Percentiles rank a stretch among this genome's conserved stretches.
Conservation (phyloP, 495 filamentous ascomycete species). For the Xylaria sp. region DNA sequence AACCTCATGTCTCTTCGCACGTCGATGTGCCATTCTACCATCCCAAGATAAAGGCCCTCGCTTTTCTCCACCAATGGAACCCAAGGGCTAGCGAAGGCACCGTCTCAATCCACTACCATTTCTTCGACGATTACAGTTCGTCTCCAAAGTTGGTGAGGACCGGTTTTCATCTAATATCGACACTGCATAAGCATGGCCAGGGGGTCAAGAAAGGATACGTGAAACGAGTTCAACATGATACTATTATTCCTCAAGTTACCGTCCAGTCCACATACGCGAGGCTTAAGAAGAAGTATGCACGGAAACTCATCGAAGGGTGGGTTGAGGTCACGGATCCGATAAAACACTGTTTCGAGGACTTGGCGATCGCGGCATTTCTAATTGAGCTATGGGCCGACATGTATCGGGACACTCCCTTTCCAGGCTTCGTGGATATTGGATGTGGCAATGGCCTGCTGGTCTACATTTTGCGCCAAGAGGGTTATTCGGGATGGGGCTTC, state of each 20-base stretch:
- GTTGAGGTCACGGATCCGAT: constrained; percentile 83
- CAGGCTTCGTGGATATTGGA: constrained; percentile 93
- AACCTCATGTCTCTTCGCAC: constrained; percentile 69
- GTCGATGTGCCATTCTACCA: constrained; percentile 85
- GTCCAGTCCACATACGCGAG: constrained; percentile 82
- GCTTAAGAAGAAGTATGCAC: constrained; percentile 80
- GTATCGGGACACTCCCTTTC: constrained; percentile 71
- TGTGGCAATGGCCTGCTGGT: constrained; percentile 97
- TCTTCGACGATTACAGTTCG: constrained; percentile 57
- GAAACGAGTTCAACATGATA: constrained; percentile 80
- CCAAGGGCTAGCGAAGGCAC: constrained; percentile 47
- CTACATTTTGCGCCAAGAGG: constrained; percentile 80
- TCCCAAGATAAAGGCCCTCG: constrained; percentile 73
- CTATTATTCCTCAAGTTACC: constrained; percentile 71
- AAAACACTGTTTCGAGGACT: constrained; percentile 95
- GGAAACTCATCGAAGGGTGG: constrained; percentile 71
- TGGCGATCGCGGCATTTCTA: constrained; percentile 90
- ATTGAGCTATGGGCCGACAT: constrained; percentile 91
- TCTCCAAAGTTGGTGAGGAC: constrained; percentile 70
- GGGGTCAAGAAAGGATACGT: constrained; percentile 66
- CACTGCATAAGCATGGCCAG: constrained; percentile 78
- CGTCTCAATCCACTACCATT: constrained; percentile 72
- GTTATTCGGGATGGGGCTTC: constrained; percentile 87
- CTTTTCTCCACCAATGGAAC: constrained; percentile 72
- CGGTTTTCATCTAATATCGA: constrained; percentile 70